A percentile compares a stretch with the other conserved stretches of the same genome.
Evolutionary conservation across 768 basidiomycete species (phyloP).

Genomic region (Pleurotus eryngii): DNA sequence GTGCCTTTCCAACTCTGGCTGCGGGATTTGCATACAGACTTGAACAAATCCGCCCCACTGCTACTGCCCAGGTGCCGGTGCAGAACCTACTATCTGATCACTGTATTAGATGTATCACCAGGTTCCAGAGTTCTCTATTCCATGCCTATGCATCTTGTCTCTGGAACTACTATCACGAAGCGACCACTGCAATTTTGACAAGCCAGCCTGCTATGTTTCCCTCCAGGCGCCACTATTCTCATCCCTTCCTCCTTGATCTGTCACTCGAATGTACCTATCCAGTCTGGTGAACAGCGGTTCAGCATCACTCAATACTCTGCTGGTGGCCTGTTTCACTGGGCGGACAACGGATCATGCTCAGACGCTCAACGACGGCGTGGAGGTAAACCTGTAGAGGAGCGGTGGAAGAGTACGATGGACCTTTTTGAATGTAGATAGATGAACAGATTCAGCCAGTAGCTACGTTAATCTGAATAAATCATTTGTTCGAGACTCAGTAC

Average conservation of each 20-base stretch:
- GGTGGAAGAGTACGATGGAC: neutral
- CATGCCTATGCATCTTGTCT: neutral
- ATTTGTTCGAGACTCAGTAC: too few relatives aligned
- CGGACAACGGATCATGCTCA: constrained; percentile 12
- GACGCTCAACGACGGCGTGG: neutral
- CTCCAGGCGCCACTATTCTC: constrained; percentile 16
- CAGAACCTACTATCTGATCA: neutral
- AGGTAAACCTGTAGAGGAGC: neutral
- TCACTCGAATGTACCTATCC: constrained; percentile 12
- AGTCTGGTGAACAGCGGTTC: constrained; percentile 8
- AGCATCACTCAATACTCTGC: constrained; percentile 20
- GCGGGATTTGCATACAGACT: neutral
- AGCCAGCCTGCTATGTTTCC: constrained; percentile 14
- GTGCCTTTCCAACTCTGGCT: neutral
- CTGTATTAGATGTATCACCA: neutral
- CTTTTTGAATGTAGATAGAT: neutral
- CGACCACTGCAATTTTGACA: neutral
- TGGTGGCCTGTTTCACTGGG: constrained; percentile 20
- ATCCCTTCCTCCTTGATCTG: constrained; percentile 17
- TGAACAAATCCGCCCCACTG: neutral
- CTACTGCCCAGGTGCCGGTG: neutral
- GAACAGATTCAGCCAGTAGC: too few relatives aligned
- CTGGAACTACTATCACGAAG: neutral
- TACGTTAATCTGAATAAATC: too few relatives aligned
- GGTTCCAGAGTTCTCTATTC: neutral